Evolutionary conservation across 306 rosid genomes (phyloP).

Genomic region (Parietaria judaica): DNA sequence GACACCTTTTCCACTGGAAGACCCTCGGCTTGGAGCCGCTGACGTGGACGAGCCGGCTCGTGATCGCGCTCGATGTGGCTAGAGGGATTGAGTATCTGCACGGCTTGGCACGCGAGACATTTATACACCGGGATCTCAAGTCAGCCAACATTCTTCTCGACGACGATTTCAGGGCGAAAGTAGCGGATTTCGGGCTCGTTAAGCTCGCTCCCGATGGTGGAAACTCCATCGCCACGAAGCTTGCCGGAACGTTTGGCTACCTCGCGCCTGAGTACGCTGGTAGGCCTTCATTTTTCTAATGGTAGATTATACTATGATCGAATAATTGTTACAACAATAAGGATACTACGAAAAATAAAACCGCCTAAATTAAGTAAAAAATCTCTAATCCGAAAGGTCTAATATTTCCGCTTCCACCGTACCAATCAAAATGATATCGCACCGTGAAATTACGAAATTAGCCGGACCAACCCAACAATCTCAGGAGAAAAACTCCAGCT

Average conservation of each 20-base stretch:
- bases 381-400: too few relatives aligned
- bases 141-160: slow-evolving; percentile 70
- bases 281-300: slow-evolving; percentile 8
- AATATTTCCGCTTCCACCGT: too few relatives aligned
- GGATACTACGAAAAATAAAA: too few relatives aligned
- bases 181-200: slow-evolving; percentile 77
- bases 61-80: slow-evolving; percentile 79
- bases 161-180: slow-evolving; percentile 67
- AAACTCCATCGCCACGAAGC: slow-evolving; percentile 58
- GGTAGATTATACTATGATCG: too few relatives aligned
- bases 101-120: slow-evolving; percentile 55
- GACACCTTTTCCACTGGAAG: slow-evolving; percentile 80
- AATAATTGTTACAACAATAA: too few relatives aligned
- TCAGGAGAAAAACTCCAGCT: too few relatives aligned
- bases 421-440: too few relatives aligned
- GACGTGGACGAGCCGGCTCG: slow-evolving; percentile 61
- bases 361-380: too few relatives aligned
- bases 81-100: slow-evolving; percentile 77
- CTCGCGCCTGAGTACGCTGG: slow-evolving; percentile 92
- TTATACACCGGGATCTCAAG: slow-evolving; percentile 78
- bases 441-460: too few relatives aligned
- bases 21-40: slow-evolving; percentile 53
- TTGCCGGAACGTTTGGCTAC: slow-evolving; percentile 87
- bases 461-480: too few relatives aligned
- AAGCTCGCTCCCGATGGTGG: slow-evolving; percentile 73